Conservation (phyloP, 345 rosid species). For the Euphorbia lathyris region DNA sequence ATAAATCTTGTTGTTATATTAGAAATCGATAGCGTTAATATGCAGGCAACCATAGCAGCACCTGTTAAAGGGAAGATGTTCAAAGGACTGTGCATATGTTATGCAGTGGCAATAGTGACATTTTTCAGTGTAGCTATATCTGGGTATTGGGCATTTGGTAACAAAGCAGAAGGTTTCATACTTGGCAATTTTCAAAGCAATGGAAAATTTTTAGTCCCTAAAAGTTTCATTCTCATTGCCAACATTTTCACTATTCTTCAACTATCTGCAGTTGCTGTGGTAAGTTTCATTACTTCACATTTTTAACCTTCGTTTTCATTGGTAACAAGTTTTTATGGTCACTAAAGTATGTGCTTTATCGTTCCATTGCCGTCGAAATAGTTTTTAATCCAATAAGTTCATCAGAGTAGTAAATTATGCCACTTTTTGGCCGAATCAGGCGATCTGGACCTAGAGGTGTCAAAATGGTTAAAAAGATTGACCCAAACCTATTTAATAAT, state of each 20-base stretch:
- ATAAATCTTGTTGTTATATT: too few relatives aligned
- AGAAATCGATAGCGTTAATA: too few relatives aligned
- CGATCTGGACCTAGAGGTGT: too few relatives aligned
- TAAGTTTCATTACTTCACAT: slow-evolving; percentile 10
- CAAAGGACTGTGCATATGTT: slow-evolving; percentile 55
- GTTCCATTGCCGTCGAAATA: too few relatives aligned
- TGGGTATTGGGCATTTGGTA: slow-evolving; percentile 64
- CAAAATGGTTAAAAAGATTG: too few relatives aligned
- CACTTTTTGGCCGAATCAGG: too few relatives aligned
- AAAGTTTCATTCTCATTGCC: slow-evolving; percentile 36
- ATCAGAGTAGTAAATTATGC: too few relatives aligned
- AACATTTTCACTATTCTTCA: slow-evolving; percentile 21
- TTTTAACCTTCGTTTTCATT: too few relatives aligned
- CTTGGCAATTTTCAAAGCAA: slow-evolving; percentile 42
- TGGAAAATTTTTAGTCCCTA: slow-evolving; percentile 33
- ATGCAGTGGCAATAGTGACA: slow-evolving; percentile 33
- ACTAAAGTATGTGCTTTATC: too few relatives aligned
- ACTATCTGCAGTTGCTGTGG: slow-evolving; percentile 38
- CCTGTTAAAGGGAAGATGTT: slow-evolving; percentile 65
- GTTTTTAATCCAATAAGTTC: too few relatives aligned
- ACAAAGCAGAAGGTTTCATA: slow-evolving; percentile 25
- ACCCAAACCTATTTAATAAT: too few relatives aligned
- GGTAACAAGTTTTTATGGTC: too few relatives aligned
- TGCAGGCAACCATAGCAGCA: slow-evolving; percentile 52
- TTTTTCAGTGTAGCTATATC: slow-evolving; percentile 46